A percentile compares a stretch with the other conserved stretches of the same genome.
These are phyloP conservation scores for Thraustotheca clavata DNA, from an alignment of 352 stramenopile genomes.

Conservation along the genomic window DNA sequence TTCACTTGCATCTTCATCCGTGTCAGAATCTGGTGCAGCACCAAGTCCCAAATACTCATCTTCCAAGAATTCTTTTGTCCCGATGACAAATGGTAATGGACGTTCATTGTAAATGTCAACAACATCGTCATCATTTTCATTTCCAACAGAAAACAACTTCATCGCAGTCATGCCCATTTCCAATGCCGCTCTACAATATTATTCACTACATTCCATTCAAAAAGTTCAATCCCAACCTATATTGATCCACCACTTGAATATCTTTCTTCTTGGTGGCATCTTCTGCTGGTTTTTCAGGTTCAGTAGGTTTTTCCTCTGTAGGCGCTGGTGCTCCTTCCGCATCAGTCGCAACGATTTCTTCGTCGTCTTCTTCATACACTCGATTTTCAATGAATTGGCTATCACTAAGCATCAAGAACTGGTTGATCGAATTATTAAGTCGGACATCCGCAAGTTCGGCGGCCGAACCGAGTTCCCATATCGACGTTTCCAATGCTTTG, in stretches of 20 bases:
- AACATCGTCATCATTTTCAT: conserved; percentile 63
- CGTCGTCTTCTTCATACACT: conserved; percentile 83
- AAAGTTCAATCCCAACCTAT: not conserved
- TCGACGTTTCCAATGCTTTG: conserved; percentile 58
- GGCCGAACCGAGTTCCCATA: conserved; percentile 58
- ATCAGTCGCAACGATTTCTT: conserved; percentile 34
- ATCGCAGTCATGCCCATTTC: conserved; percentile 74
- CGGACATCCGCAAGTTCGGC: conserved; percentile 62
- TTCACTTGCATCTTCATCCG: conserved; percentile 52
- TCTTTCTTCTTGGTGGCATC: conserved; percentile 24
- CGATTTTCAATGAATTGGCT: conserved; percentile 87
- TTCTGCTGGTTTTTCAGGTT: conserved; percentile 25
- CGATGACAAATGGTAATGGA: conserved; percentile 80
- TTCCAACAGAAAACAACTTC: conserved; percentile 78
- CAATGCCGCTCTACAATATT: conserved; percentile 34
- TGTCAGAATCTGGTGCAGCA: conserved; percentile 45
- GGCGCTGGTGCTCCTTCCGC: not conserved
- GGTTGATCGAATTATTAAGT: conserved; percentile 77
- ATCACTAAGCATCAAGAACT: conserved; percentile 82
- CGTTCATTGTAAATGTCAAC: conserved; percentile 86
- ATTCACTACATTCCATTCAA: not conserved
- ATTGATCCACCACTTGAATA: conserved; percentile 18
- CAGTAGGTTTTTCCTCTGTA: not conserved
- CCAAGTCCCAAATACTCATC: conserved; percentile 76
- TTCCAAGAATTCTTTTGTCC: conserved; percentile 75